Evolutionary conservation across 2,329 filamentous ascomycete genomes (phyloP).

Genomic region (Monosporascus sp.): DNA sequence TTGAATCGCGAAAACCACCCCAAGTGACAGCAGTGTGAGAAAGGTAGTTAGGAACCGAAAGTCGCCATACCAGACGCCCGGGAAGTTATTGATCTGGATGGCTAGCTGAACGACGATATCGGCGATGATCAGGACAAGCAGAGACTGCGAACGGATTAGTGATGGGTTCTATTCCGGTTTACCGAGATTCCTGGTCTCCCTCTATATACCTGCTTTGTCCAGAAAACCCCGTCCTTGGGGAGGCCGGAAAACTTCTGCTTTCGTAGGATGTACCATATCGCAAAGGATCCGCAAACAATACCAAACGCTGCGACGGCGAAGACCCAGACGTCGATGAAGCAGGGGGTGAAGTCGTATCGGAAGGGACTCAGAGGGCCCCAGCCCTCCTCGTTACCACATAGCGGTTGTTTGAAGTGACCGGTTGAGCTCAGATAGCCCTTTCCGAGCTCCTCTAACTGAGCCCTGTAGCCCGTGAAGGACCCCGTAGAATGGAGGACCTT

Average conservation of each 20-base stretch:
- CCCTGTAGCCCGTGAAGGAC: slow-evolving; percentile 56
- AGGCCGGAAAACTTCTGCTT: slow-evolving; percentile 62
- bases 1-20: slow-evolving; percentile 72
- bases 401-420: slow-evolving; percentile 53
- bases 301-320: slow-evolving; percentile 73
- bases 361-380: slow-evolving; percentile 89
- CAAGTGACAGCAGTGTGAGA: slow-evolving; percentile 65
- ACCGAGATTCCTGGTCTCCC: neutral
- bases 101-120: slow-evolving; percentile 67
- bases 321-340: slow-evolving; percentile 92
- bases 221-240: slow-evolving; percentile 87
- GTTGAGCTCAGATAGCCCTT: slow-evolving; percentile 56
- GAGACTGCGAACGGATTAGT: slow-evolving; percentile 12
- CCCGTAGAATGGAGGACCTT: slow-evolving; percentile 50
- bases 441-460: slow-evolving; percentile 42
- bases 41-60: slow-evolving; percentile 82
- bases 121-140: slow-evolving; percentile 52
- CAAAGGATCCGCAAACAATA: slow-evolving; percentile 68
- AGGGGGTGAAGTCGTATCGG: slow-evolving; percentile 93
- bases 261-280: slow-evolving; percentile 73
- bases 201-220: slow-evolving; percentile 72
- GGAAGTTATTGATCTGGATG: slow-evolving; percentile 68
- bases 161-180: neutral
- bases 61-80: slow-evolving; percentile 68
- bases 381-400: slow-evolving; percentile 86